Evolutionary conservation across 2,329 filamentous ascomycete species (phyloP).

Genomic region (Pseudomassariella vexata): DNA sequence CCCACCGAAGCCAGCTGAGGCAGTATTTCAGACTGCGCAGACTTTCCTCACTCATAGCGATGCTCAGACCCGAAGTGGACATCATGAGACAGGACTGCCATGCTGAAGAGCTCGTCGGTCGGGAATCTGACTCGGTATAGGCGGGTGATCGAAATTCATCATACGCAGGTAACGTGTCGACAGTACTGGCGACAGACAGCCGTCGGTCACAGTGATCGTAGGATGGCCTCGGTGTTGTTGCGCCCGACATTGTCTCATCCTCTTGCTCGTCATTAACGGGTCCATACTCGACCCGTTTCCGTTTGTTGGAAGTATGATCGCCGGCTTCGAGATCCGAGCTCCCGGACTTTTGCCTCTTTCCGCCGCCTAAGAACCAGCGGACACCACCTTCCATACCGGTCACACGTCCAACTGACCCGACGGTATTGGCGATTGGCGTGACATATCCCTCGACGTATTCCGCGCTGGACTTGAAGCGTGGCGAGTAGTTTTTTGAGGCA

Average conservation of each 20-base stretch:
- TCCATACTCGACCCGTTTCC: slow-evolving; percentile 45
- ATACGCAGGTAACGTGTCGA: slow-evolving; percentile 77
- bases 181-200: slow-evolving; percentile 59
- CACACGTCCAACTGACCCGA: slow-evolving; percentile 74
- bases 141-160: slow-evolving; percentile 71
- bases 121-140: slow-evolving; percentile 54
- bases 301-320: slow-evolving; percentile 46
- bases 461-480: slow-evolving; percentile 80
- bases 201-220: slow-evolving; percentile 38
- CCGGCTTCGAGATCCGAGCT: slow-evolving; percentile 41
- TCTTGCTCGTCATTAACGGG: slow-evolving; percentile 23
- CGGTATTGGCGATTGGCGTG: slow-evolving; percentile 78
- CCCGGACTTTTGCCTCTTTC: slow-evolving; percentile 43
- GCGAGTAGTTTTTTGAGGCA: slow-evolving; percentile 83
- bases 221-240: slow-evolving; percentile 25
- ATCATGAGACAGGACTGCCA: slow-evolving; percentile 86
- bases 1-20: slow-evolving; percentile 71
- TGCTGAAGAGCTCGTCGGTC: slow-evolving; percentile 23
- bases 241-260: slow-evolving; percentile 18
- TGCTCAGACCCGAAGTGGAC: slow-evolving; percentile 82
- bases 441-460: slow-evolving; percentile 88
- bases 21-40: slow-evolving; percentile 81
- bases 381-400: slow-evolving; percentile 86
- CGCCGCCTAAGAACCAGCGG: slow-evolving; percentile 70
- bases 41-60: slow-evolving; percentile 87